These are phyloP conservation scores for Eucalyptus paniculata DNA, from an alignment of 345 rosid species.

Conservation along the genomic window DNA sequence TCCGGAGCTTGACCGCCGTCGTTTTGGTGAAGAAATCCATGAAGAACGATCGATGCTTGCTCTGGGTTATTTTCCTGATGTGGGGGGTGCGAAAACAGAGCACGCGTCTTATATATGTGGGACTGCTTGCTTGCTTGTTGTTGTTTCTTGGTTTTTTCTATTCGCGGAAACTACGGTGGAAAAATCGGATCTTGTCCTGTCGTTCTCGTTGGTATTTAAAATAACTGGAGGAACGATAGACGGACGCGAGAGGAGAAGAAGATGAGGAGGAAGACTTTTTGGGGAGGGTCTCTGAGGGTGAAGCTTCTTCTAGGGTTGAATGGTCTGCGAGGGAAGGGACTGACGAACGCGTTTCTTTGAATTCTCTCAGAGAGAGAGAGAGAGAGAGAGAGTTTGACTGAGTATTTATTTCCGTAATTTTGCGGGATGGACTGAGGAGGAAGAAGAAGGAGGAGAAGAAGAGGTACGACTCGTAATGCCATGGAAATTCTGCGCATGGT, in stretches of 20 bases:
- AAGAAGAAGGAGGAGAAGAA: neutral
- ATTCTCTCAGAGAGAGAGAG: neutral
- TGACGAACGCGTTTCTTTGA: neutral
- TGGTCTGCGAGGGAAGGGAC: neutral
- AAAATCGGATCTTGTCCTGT: slow-evolving; percentile 9
- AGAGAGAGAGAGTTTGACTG: neutral
- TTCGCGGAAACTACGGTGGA: neutral
- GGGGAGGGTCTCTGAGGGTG: neutral
- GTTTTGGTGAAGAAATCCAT: slow-evolving; percentile 74
- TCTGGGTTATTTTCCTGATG: neutral
- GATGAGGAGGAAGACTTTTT: neutral
- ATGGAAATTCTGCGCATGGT: neutral
- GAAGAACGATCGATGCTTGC: neutral
- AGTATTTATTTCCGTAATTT: neutral
- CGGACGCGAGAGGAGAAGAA: neutral
- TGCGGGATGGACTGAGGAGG: neutral
- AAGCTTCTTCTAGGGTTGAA: neutral
- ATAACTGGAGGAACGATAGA: neutral
- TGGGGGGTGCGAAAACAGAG: neutral
- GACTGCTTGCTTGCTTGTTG: neutral
- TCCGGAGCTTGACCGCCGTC: slow-evolving; percentile 49
- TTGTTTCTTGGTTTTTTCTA: neutral
- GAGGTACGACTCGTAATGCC: neutral
- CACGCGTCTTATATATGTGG: neutral
- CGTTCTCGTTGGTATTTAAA: neutral